Evolutionary conservation across 495 filamentous ascomycete species (phyloP).

Genomic region (Penicillium antarcticum): DNA sequence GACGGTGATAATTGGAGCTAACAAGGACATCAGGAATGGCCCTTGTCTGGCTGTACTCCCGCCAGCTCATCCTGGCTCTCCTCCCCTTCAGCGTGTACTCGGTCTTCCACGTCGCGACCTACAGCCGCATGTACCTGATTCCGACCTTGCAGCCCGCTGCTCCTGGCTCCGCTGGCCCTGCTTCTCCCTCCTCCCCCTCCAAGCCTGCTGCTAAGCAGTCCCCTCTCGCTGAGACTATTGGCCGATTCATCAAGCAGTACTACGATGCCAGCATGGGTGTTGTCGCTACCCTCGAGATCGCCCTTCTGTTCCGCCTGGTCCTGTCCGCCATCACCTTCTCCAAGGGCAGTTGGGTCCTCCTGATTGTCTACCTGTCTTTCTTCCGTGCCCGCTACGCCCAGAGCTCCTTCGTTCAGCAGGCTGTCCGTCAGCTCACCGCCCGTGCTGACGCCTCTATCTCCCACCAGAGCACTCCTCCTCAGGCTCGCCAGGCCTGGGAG

Average conservation of each 20-base stretch:
- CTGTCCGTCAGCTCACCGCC: conserved; percentile 67
- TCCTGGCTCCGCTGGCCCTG: conserved; percentile 32
- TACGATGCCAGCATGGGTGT: conserved; percentile 88
- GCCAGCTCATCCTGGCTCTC: conserved; percentile 84
- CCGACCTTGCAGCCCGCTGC: conserved; percentile 45
- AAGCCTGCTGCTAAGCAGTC: conserved; percentile 62
- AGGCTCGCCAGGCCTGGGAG: conserved; percentile 79
- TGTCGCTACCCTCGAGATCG: conserved; percentile 71
- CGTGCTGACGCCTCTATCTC: conserved; percentile 77
- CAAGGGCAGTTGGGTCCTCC: conserved; percentile 84
- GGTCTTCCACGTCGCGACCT: conserved; percentile 92
- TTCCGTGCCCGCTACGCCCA: conserved; percentile 86
- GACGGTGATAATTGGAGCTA: conserved; percentile 2
- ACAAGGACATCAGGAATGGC: conserved; percentile 69
- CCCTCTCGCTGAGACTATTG: conserved; percentile 75
- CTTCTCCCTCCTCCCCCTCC: conserved; percentile 55
- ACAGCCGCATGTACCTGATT: conserved; percentile 53
- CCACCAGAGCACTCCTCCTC: conserved; percentile 83
- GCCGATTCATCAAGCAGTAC: conserved; percentile 93
- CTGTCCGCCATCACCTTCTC: conserved; percentile 78
- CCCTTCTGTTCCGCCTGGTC: conserved; percentile 78
- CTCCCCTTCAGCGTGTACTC: conserved; percentile 96
- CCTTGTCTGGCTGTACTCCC: conserved; percentile 88
- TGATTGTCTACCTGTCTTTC: conserved; percentile 85
- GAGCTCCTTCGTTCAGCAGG: conserved; percentile 84